Conservation (phyloP, 2,329 filamentous ascomycete species). For the Botrytis squamosa region DNA sequence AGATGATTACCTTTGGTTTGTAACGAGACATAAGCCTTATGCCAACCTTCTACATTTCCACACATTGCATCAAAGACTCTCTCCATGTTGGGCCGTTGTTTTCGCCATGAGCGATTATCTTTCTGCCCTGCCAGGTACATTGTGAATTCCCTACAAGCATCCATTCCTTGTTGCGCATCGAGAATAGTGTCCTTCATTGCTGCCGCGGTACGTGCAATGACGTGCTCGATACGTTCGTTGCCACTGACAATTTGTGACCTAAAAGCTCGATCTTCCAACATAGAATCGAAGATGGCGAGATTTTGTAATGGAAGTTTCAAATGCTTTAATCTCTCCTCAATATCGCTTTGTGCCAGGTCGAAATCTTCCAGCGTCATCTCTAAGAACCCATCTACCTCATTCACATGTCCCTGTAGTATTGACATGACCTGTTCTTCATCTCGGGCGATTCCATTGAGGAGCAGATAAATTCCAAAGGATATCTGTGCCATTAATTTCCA, state of each 20-base stretch:
- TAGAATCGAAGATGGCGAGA: conserved; percentile 76
- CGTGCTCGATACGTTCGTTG: conserved; percentile 88
- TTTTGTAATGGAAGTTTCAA: conserved; percentile 83
- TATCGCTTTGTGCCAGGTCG: conserved; percentile 72
- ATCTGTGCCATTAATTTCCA: conserved; percentile 91
- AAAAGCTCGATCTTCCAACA: conserved; percentile 82
- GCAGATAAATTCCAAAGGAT: conserved; percentile 85
- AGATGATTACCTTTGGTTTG: conserved; percentile 70
- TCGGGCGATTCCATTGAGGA: conserved; percentile 82
- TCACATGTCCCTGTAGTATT: conserved; percentile 88
- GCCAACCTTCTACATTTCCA: conserved; percentile 89
- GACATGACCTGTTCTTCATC: conserved; percentile 83
- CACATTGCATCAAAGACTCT: conserved; percentile 88
- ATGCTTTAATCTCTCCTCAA: conserved; percentile 75
- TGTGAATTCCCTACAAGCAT: conserved; percentile 73
- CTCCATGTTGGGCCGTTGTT: conserved; percentile 60
- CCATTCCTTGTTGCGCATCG: conserved; percentile 76
- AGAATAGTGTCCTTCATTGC: conserved; percentile 74
- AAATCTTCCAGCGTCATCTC: conserved; percentile 85
- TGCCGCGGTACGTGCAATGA: conserved; percentile 74
- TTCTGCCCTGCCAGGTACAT: conserved; percentile 70
- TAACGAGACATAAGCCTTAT: conserved; percentile 73
- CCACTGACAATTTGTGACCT: conserved; percentile 78
- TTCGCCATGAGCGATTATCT: conserved; percentile 56
- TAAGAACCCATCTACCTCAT: conserved; percentile 89